These are phyloP conservation scores for Xylariales sp. DNA, from an alignment of 2,329 filamentous ascomycete species.

Conservation along the genomic window DNA sequence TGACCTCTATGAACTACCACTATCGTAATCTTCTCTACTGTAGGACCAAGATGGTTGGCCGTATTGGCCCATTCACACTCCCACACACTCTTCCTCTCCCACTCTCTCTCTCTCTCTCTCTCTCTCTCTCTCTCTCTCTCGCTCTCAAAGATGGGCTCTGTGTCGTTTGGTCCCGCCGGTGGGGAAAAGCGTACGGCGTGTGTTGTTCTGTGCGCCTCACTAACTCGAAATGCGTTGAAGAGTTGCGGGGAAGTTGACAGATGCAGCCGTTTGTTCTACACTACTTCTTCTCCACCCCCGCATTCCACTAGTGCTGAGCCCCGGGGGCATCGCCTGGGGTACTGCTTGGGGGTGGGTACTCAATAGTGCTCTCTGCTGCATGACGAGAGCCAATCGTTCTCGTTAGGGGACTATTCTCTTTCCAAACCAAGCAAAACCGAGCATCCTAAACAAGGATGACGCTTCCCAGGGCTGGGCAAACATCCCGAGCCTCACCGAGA, in stretches of 20 bases:
- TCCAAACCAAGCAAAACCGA: slow-evolving; percentile 11
- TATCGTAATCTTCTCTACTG: slow-evolving; percentile 13
- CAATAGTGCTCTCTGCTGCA: slow-evolving; percentile 19
- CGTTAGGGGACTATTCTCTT: slow-evolving; percentile 10
- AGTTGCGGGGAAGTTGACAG: slow-evolving; percentile 43
- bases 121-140: no score
- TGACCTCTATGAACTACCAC: slow-evolving; percentile 15
- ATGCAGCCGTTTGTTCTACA: slow-evolving; percentile 38
- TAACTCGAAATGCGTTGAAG: slow-evolving; percentile 6
- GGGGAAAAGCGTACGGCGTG: background rate
- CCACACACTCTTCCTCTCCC: no score
- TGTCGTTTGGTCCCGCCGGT: background rate
- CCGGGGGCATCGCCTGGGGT: no score
- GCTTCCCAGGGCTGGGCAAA: slow-evolving; percentile 43
- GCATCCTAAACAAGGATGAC: slow-evolving; percentile 34
- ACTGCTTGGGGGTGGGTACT: slow-evolving; percentile 13
- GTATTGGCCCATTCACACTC: slow-evolving; percentile 15
- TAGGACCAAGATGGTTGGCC: slow-evolving; percentile 11
- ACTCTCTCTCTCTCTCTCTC: no score
- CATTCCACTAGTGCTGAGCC: slow-evolving; percentile 39
- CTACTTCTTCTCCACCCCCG: slow-evolving; percentile 45
- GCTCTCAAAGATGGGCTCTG: background rate
- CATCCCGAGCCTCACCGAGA: slow-evolving; percentile 49
- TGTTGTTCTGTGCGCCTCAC: background rate
- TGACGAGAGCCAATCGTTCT: slow-evolving; percentile 38